phyloP scores from a whole-genome alignment of 2,329 filamentous ascomycete species.

The Fusarium hostae region DNA sequence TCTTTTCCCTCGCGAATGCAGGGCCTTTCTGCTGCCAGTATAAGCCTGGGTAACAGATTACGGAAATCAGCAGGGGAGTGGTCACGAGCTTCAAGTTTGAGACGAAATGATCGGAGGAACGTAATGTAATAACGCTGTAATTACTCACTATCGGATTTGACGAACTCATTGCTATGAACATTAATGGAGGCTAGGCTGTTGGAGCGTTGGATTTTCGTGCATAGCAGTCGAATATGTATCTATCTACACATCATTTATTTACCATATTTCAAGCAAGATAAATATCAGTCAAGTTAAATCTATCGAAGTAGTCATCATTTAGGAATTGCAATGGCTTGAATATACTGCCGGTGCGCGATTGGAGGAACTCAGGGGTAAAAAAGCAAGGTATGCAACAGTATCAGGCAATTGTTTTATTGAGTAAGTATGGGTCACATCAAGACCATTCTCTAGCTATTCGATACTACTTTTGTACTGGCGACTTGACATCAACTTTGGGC shows the following conservation, averaged over 20 bases:
- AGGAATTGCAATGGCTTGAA: background rate
- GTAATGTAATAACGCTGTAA: conserved; percentile 12
- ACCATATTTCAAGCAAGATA: background rate
- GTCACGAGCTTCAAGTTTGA: conserved; percentile 57
- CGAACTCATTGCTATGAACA: conserved; percentile 8
- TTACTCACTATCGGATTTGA: background rate
- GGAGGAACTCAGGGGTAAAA: background rate
- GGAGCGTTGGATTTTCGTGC: background rate
- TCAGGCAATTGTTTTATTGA: background rate
- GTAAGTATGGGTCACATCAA: background rate
- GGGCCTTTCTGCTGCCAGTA: conserved; percentile 51
- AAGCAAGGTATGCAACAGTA: background rate
- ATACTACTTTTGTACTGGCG: background rate
- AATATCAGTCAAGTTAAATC: background rate
- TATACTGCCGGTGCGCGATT: background rate
- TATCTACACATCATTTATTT: background rate
- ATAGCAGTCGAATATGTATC: background rate
- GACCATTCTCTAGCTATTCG: too few species aligned
- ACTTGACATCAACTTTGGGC: background rate
- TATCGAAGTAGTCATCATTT: background rate
- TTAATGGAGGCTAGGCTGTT: conserved; percentile 1
- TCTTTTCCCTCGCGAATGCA: conserved; percentile 39
- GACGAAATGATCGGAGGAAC: conserved; percentile 46
- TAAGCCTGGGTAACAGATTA: conserved; percentile 61
- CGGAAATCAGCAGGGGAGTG: conserved; percentile 60